Evolutionary conservation across 108 stramenopile species (phyloP), one percentile per base, ranked within the genome.

Genomic region (Discostella stelligeroides): DNA sequence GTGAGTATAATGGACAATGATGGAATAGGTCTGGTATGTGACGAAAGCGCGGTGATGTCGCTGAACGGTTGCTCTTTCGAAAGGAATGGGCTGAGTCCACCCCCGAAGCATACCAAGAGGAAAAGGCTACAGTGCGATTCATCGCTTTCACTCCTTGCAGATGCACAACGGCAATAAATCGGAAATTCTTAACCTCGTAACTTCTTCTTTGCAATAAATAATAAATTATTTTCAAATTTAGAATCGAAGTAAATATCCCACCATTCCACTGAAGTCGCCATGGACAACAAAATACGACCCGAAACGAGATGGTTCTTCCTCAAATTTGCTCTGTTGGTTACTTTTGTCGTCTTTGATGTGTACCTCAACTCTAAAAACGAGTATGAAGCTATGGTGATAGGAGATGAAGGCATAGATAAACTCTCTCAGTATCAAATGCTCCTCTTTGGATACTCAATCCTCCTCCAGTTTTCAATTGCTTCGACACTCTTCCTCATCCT

Each of bases 1-100:
- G 70, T 78, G 60, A 71, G 77, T 78, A 66, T 17, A 41, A 63
- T 60, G 41, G 70, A 72, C 40, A 72, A 72, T 30, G 51, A 29
- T 13, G 61, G 70, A 15, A 61, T 63, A 0, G 70, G 61, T 54
- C 41, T 63, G 6, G 63, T 61, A 18, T 61, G 43, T 1, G 53
- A 41, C 0, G 53, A 72, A 30, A 51, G 61, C 38, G 53, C 70
- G 21, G 51, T 55, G 4, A 25, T 72, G 4, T 55, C 51, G 51
- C 47, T 72, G 42, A 55, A 15, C 24, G 47, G 63, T 30, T 72
- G 70, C 41, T 55, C 51, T 11, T 20, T 72, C 24, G 53, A 54
- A 18, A 53, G 58, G 3, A 72, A 72, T 45, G 61, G 70, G 55
- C 14, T 56, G 55, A 28, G 28, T 56, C 49, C 21, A n/a, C n/a